Conservation (phyloP, 805 yeast species). For the Monosporozyma aquatica region DNA sequence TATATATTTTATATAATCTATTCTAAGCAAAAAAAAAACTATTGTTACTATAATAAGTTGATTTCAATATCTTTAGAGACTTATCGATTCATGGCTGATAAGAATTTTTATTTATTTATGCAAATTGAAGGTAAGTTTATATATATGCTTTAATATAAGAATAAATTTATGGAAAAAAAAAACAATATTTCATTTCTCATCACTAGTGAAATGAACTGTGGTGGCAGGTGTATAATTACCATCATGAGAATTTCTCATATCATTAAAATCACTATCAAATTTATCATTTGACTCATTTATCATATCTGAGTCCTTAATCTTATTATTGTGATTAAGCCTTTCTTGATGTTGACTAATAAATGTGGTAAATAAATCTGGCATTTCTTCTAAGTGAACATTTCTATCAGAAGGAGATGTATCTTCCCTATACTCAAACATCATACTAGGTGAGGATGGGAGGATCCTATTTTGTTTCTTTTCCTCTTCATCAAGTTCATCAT, state of each 20-base stretch:
- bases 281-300: background rate
- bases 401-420: conserved; percentile 6
- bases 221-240: conserved; percentile 22
- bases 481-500: conserved; percentile 18
- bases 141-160: background rate
- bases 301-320: background rate
- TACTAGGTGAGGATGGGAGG: conserved; percentile 29
- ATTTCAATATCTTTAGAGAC: too few relatives aligned
- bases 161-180: background rate
- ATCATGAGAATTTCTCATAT: conserved; percentile 5
- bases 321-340: too few relatives aligned
- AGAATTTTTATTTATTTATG: too few relatives aligned
- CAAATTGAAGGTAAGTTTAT: background rate
- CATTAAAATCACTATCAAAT: conserved; percentile 7
- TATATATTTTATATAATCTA: too few relatives aligned
- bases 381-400: conserved; percentile 7
- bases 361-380: conserved; percentile 21
- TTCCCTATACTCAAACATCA: conserved; percentile 21
- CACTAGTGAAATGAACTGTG: conserved; percentile 13
- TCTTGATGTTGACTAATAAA: conserved; percentile 10
- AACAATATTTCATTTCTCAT: conserved; percentile 2
- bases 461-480: conserved; percentile 20
- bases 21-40: too few relatives aligned
- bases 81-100: too few relatives aligned
- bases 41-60: too few relatives aligned